Evolutionary conservation across 78 protist species (phyloP).

Genomic region (Protostelium mycophagum): DNA sequence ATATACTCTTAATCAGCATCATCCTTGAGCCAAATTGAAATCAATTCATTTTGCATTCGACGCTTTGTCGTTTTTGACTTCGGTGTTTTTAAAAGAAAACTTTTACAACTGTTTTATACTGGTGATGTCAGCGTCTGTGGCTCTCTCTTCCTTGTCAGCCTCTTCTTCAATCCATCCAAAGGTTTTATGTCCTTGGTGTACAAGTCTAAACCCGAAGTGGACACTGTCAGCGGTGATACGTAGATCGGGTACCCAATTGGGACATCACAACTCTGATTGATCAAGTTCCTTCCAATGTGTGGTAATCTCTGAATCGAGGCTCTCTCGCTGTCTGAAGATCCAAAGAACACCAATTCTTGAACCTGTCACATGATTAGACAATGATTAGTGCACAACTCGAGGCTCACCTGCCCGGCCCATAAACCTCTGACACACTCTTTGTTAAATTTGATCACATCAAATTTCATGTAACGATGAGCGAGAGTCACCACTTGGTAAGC

Average conservation of each 20-base stretch:
- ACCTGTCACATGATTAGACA: neutral
- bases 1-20: too few relatives aligned
- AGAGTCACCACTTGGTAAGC: neutral
- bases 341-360: conserved; percentile 4
- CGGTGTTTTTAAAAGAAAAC: too few relatives aligned
- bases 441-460: neutral
- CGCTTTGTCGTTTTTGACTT: too few relatives aligned
- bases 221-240: neutral
- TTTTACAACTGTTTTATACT: too few relatives aligned
- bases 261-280: conserved; percentile 7
- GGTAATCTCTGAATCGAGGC: conserved; percentile 13
- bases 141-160: neutral
- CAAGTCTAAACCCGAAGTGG: neutral
- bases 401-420: neutral
- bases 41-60: too few relatives aligned
- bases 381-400: neutral
- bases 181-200: neutral
- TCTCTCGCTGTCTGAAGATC: neutral
- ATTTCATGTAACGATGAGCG: neutral
- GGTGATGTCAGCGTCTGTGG: too few relatives aligned
- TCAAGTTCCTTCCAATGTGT: conserved; percentile 3
- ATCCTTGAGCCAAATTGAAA: too few relatives aligned
- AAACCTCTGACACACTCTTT: neutral
- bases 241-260: conserved; percentile 27
- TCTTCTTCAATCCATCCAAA: neutral